Conservation (phyloP, 192 early-diverging fungal genomes). For the Backusella circina region DNA sequence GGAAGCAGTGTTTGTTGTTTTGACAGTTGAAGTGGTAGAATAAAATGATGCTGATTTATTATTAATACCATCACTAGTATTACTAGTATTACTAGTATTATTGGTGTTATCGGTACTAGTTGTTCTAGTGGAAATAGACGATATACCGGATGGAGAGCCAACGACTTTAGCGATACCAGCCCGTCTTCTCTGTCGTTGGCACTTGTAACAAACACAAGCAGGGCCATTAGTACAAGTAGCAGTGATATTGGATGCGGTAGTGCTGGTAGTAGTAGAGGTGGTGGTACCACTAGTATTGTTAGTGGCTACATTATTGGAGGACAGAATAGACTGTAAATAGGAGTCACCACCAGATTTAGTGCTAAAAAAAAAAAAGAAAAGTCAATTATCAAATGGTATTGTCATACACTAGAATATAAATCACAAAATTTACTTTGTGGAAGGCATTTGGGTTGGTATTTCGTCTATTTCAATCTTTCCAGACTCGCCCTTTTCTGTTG, state of each 20-base stretch:
- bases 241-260: not conserved
- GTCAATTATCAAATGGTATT: not conserved
- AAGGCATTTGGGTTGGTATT: conserved; percentile 4
- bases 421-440: not conserved
- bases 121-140: not conserved
- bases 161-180: not conserved
- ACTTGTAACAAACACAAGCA: conserved; percentile 30
- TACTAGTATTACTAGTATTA: not conserved
- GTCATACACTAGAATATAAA: not conserved
- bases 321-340: conserved; percentile 10
- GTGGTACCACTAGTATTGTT: conserved; percentile 1
- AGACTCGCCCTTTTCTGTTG: conserved; percentile 17
- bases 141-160: not conserved
- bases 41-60: not conserved
- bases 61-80: not conserved
- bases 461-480: conserved; percentile 27
- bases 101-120: not conserved
- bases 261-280: not conserved
- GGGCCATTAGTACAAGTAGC: conserved; percentile 9
- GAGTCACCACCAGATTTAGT: conserved; percentile 1
- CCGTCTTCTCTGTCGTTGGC: conserved; percentile 33
- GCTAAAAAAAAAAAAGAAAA: not conserved
- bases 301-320: not conserved
- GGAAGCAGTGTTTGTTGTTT: not conserved
- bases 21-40: not conserved